Evolutionary conservation across 805 yeast species (phyloP), one percentile per base, ranked within the genome.

Genomic region (Osmozyma mogii): DNA sequence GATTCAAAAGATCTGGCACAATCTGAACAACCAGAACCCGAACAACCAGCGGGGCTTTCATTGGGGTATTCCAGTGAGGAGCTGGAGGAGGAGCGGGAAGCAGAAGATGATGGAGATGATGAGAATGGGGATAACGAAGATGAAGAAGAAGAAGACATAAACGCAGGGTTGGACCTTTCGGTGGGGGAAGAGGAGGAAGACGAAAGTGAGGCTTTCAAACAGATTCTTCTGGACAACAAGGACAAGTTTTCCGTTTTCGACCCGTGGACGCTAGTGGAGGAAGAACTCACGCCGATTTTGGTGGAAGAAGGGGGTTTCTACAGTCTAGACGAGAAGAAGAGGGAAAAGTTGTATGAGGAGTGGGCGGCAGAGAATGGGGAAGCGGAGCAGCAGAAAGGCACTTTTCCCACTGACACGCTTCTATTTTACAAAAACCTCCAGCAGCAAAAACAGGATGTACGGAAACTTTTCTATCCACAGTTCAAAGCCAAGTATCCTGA

Each of bases 221-320:
- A 17, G 1, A 43, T 62, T 9, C 43, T 63, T 5, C 53, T 60
- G 20, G 26, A 25, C 12, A 43, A 44, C 29, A 33, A 43, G 27
- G 31, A 42, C 12, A 32, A 36, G 18, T 55, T 62, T 12, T 54
- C 62, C 5, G 22, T 45, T 13, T 59, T 47, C 38, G 59, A 60
- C 24, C 54, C 65, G 4, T 63, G 68, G 64, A 47, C 44, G 28
- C 28, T 63, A 15, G 49, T 61, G 1, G 63, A 60, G 34, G 68
- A 60, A 27, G 59, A 56, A 13, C 36, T 58, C 8, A 39, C 58
- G 5, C 27, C 38, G 2, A n/a, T n/a, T n/a, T n/a, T n/a, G n/a
- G n/a, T n/a, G n/a, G n/a, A n/a, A n/a, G n/a, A n/a, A n/a, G n/a
- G n/a, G n/a, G n/a, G n/a, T n/a, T n/a, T n/a, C n/a, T n/a, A n/a